These are phyloP conservation scores for Penicillium polonicum DNA, from an alignment of 2,329 filamentous ascomycete species.

Conservation along the genomic window DNA sequence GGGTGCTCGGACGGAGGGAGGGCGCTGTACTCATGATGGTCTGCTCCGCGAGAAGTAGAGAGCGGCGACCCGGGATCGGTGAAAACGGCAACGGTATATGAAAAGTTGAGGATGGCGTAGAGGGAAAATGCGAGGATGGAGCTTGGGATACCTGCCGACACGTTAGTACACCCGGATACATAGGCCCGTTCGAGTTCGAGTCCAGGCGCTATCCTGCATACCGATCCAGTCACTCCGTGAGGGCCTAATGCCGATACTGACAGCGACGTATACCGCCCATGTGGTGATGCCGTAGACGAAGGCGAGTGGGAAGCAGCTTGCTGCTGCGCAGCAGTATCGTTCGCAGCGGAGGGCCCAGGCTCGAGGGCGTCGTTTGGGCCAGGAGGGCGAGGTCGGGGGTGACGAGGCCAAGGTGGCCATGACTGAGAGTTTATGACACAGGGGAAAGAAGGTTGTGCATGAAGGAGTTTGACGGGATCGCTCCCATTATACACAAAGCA, in stretches of 20 bases:
- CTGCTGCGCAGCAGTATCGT: constrained; percentile 75
- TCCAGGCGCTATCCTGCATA: constrained; percentile 20
- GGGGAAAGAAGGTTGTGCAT: constrained; percentile 15
- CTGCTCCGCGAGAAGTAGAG: constrained; percentile 26
- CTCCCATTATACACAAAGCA: constrained; percentile 9
- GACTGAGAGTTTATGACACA: constrained; percentile 13
- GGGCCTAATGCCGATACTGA: constrained; percentile 65
- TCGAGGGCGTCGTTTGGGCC: constrained; percentile 43
- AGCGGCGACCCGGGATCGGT: constrained; percentile 75
- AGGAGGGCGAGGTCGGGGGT: constrained; percentile 41
- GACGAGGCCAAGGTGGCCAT: constrained; percentile 44
- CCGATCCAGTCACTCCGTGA: constrained; percentile 50
- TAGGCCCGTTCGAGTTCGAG: not conserved
- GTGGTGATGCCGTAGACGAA: constrained; percentile 90
- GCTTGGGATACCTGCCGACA: constrained; percentile 39
- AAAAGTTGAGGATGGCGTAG: constrained; percentile 79
- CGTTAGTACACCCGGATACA: not conserved
- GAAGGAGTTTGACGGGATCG: constrained; percentile 8
- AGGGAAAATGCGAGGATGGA: constrained; percentile 68
- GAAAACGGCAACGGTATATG: constrained; percentile 90
- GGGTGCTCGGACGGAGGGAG: constrained; percentile 70
- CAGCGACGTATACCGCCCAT: constrained; percentile 88
- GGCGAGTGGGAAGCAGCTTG: constrained; percentile 79
- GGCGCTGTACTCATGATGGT: constrained; percentile 63
- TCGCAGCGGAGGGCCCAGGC: constrained; percentile 58